Evolutionary conservation across 1,284 basidiomycete genomes (phyloP).

Genomic region (Retiboletus flavoniger): DNA sequence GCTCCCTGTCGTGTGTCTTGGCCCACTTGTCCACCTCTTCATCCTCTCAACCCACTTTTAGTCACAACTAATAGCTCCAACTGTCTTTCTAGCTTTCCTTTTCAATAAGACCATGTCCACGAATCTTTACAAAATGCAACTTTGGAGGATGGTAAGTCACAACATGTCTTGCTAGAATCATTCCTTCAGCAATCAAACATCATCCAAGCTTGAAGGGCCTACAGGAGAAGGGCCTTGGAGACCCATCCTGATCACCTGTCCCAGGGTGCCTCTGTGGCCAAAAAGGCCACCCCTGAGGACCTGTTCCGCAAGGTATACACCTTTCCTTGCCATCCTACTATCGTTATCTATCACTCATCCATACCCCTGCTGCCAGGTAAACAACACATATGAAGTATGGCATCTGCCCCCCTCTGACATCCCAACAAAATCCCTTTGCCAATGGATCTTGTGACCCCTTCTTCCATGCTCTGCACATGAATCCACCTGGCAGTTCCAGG

Average conservation of each 20-base stretch:
- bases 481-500: too few relatives aligned
- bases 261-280: constrained; percentile 35
- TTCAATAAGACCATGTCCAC: constrained; percentile 43
- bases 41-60: neutral
- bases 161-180: neutral
- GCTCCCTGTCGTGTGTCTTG: constrained; percentile 1
- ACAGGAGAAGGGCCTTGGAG: constrained; percentile 44
- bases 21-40: constrained; percentile 1
- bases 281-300: constrained; percentile 46
- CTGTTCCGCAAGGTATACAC: constrained; percentile 43
- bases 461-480: too few relatives aligned
- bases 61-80: neutral
- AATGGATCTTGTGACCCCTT: too few relatives aligned
- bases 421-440: too few relatives aligned
- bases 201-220: constrained; percentile 47
- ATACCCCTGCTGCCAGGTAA: constrained; percentile 35
- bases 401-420: too few relatives aligned
- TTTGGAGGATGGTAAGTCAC: constrained; percentile 43
- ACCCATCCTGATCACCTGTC: constrained; percentile 52
- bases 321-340: neutral
- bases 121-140: constrained; percentile 57
- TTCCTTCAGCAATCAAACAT: constrained; percentile 1
- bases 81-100: neutral
- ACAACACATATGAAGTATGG: constrained; percentile 56
- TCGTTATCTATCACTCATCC: neutral